Base-by-base conservation (phyloP, 2,329 filamentous ascomycete species). In the Colletotrichum sp. region DNA sequence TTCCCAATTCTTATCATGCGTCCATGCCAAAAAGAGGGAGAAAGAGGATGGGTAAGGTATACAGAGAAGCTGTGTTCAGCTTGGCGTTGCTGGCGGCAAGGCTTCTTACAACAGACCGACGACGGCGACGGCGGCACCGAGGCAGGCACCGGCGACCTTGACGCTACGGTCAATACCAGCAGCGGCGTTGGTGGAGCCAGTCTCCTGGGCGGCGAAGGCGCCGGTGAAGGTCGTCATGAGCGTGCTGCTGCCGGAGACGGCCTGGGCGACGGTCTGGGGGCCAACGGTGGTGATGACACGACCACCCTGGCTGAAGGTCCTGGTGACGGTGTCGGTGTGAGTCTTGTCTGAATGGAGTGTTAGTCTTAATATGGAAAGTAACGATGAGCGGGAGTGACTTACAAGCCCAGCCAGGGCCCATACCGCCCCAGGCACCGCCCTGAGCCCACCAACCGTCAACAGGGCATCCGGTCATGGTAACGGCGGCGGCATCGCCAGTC, bases 381-480 rank as follows among this genome's bases (percentile, higher is more conserved):
- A 28, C 13, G 21, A 59, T 10, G 55, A 12, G 55, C 4, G 15
- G 21, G 55, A 13, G 12, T 18, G 13, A 28, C 55, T 59, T 59
- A 59, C 55, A 78, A 16, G 61, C 57, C 80, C 80, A 81, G 16
- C 80, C 80, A 8, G 78, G 70, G 4, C 74, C 71, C 73, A 78
- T 78, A 5, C 69, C 75, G 24, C 72, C 69, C 59, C 75, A 77
- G 34, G 77, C 77, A 32, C 79, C 78, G n/a, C 77, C 69, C 9
- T 75, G 78, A 8, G 72, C 76, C 79, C 79, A 80, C 67, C 78
- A 79, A 18, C 78, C 80, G 32, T 79, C 70, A 71, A 80, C 80
- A 7, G 80, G 79, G 64, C 80, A 81, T 5, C 79, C 79, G 10
- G 80, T 80, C 21, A 80, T 78, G 18, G 79, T 80, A 30, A 81